Conservation (phyloP, 768 basidiomycete genomes). For the Pleurotus salmoneostramineus region DNA sequence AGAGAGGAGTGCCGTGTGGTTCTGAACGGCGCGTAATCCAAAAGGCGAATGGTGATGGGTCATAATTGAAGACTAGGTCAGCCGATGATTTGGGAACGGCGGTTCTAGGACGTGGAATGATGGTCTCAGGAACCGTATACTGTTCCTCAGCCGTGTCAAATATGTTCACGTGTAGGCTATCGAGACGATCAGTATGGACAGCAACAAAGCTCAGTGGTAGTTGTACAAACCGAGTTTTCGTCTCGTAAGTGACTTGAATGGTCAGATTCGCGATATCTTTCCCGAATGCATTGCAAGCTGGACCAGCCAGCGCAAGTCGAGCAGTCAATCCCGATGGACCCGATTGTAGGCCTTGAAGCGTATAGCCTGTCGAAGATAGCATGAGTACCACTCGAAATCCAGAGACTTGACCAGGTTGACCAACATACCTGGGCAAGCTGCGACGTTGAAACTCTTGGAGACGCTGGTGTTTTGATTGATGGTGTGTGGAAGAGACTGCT, state of each 20-base stretch:
- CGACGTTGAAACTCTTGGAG: neutral
- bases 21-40: conserved; percentile 73
- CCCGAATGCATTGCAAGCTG: conserved; percentile 64
- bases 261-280: conserved; percentile 53
- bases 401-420: neutral
- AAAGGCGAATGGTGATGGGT: conserved; percentile 65
- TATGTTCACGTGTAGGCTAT: conserved; percentile 65
- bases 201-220: neutral
- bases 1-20: conserved; percentile 51
- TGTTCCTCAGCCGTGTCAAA: conserved; percentile 58
- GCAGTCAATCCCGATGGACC: conserved; percentile 50
- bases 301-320: conserved; percentile 47
- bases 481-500: neutral
- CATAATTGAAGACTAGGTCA: conserved; percentile 69
- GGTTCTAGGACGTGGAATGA: conserved; percentile 33
- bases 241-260: conserved; percentile 67
- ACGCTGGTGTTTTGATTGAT: neutral
- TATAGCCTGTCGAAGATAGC: conserved; percentile 42
- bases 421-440: conserved; percentile 1
- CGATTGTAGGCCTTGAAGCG: conserved; percentile 37
- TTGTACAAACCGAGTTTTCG: conserved; percentile 36
- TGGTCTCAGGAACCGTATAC: conserved; percentile 59
- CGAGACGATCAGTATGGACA: neutral
- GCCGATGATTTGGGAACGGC: conserved; percentile 32
- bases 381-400: neutral